Evolutionary conservation across 495 filamentous ascomycete species (phyloP).

Genomic region (Daldinia grandis): DNA sequence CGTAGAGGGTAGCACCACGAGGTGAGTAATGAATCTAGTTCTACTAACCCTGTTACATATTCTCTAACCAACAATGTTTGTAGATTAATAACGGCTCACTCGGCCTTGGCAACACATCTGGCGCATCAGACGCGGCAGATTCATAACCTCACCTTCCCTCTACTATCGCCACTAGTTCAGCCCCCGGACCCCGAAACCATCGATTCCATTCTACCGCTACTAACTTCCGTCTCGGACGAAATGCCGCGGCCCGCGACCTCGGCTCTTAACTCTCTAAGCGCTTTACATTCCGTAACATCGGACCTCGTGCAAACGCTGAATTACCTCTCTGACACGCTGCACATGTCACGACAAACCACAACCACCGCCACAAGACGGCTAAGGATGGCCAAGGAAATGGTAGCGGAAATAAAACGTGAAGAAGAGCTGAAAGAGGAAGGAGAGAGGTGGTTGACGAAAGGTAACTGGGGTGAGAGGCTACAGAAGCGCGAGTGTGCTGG

Average conservation of each 20-base stretch:
- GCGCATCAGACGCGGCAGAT: constrained; percentile 84
- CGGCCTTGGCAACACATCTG: constrained; percentile 82
- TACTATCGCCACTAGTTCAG: constrained; percentile 66
- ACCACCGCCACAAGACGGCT: constrained; percentile 79
- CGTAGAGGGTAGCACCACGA: constrained; percentile 80
- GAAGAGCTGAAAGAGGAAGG: constrained; percentile 83
- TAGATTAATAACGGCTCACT: constrained; percentile 88
- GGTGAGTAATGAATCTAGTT: constrained; percentile 58
- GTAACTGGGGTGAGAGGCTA: constrained; percentile 81
- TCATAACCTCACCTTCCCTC: constrained; percentile 78
- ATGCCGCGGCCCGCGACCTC: constrained; percentile 63
- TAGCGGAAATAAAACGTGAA: constrained; percentile 83
- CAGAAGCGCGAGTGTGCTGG: constrained; percentile 76
- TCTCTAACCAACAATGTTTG: constrained; percentile 37
- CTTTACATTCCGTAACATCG: constrained; percentile 71
- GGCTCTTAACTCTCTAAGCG: constrained; percentile 64
- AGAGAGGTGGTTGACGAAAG: constrained; percentile 77
- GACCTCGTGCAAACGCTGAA: constrained; percentile 83
- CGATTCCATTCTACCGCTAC: constrained; percentile 71
- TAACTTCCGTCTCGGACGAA: constrained; percentile 62
- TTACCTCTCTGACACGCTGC: constrained; percentile 87
- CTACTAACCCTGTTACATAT: constrained; percentile 1
- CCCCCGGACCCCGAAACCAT: constrained; percentile 67
- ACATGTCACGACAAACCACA: constrained; percentile 91
- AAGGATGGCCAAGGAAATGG: constrained; percentile 77